These are phyloP conservation scores for Inga leiocalycina DNA, from an alignment of 306 rosid genomes.

Conservation along the genomic window DNA sequence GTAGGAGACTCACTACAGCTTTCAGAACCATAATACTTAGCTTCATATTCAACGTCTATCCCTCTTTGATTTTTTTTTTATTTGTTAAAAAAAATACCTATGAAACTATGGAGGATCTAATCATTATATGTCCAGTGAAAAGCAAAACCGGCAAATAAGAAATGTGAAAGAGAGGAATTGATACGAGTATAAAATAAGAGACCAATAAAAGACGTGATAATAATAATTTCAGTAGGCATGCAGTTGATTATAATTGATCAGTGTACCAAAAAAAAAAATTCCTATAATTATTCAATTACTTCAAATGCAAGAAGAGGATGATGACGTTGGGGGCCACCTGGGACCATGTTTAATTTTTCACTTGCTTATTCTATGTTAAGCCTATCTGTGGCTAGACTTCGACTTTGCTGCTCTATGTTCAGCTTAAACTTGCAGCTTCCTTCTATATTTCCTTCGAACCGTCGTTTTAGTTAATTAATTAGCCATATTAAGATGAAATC, in stretches of 20 bases:
- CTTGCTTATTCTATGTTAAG: slow-evolving; percentile 3
- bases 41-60: not conserved
- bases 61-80: not conserved
- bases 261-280: too few relatives aligned
- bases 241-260: not conserved
- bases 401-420: slow-evolving; percentile 26
- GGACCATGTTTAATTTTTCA: not conserved
- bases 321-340: not conserved
- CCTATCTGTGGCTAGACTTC: slow-evolving; percentile 2
- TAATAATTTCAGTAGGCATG: not conserved
- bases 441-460: slow-evolving; percentile 6
- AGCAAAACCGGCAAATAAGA: slow-evolving; percentile 26
- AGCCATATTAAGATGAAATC: slow-evolving; percentile 5
- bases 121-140: slow-evolving; percentile 28
- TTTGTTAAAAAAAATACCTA: not conserved
- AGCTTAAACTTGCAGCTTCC: slow-evolving; percentile 26
- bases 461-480: not conserved
- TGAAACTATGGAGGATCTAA: not conserved
- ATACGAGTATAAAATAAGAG: slow-evolving; percentile 23
- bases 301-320: slow-evolving; percentile 34
- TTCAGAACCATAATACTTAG: not conserved
- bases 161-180: slow-evolving; percentile 35
- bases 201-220: not conserved
- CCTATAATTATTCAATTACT: slow-evolving; percentile 18
- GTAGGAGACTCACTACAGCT: not conserved